Percentiles rank a stretch among this genome's conserved stretches.
Conservation (phyloP, 2,329 filamentous ascomycete genomes). For the Remersonia thermophila region DNA sequence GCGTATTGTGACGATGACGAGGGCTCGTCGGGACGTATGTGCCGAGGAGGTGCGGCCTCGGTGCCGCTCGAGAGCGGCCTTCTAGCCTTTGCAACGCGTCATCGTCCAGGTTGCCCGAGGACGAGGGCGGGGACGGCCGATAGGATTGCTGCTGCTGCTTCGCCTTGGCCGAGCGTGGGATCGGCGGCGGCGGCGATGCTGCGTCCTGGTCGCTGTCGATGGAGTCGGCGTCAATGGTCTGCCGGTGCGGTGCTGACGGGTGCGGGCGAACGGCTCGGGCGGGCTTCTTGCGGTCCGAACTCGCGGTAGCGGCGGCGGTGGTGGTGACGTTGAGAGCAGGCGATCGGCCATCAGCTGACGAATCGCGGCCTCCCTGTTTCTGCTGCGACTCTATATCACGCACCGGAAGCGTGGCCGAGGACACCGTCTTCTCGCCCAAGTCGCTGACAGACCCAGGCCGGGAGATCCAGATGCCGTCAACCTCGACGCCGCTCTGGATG, state of each 20-base stretch:
- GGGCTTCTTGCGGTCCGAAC: conserved; percentile 7
- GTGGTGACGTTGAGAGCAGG: neutral
- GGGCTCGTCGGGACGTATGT: conserved; percentile 14
- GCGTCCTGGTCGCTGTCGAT: conserved; percentile 1
- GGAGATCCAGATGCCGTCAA: conserved; percentile 75
- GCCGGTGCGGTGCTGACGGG: neutral
- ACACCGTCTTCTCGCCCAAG: conserved; percentile 10
- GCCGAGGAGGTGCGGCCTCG: conserved; percentile 1
- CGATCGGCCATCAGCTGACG: conserved; percentile 6
- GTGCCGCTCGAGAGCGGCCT: conserved; percentile 8
- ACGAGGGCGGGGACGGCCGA: neutral
- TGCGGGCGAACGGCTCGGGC: neutral
- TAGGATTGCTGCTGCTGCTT: neutral
- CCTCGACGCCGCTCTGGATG: conserved; percentile 67
- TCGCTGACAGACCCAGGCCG: conserved; percentile 31
- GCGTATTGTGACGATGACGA: no score
- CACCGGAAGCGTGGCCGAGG: conserved; percentile 13
- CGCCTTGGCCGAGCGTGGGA: conserved; percentile 7
- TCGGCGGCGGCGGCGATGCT: conserved; percentile 10
- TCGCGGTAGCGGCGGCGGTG: neutral
- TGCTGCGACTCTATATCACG: conserved; percentile 9
- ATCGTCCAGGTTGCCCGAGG: conserved; percentile 16
- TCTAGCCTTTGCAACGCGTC: conserved; percentile 19
- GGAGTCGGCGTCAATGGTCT: conserved; percentile 2
- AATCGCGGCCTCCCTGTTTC: conserved; percentile 8